phyloP scores from a whole-genome alignment of 768 basidiomycete species.

The Daedaleopsis nitida region DNA sequence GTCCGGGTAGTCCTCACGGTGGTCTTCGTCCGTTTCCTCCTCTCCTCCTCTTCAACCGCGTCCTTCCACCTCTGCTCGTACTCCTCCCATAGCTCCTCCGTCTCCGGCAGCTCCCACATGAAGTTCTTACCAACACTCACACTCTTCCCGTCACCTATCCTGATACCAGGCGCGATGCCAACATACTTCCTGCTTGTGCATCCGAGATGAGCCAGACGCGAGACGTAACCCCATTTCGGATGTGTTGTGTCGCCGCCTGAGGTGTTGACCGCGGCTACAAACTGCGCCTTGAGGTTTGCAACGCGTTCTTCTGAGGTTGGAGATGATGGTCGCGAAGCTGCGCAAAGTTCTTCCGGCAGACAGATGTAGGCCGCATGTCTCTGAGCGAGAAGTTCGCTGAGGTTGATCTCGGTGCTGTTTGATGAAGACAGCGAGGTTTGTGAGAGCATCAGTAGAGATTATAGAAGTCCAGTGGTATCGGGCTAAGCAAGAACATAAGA shows the following conservation, averaged over 20 bases:
- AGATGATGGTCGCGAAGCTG: conserved; percentile 37
- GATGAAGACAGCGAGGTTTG: neutral
- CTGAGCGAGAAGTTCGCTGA: conserved; percentile 1
- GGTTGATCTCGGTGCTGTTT: neutral
- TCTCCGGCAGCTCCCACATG: conserved; percentile 43
- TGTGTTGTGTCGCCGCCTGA: conserved; percentile 43
- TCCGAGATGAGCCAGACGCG: conserved; percentile 41
- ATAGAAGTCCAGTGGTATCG: neutral
- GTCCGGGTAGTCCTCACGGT: neutral
- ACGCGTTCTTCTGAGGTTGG: conserved; percentile 34
- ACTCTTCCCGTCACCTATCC: conserved; percentile 26
- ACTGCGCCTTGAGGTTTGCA: conserved; percentile 34
- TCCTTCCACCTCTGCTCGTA: conserved; percentile 43
- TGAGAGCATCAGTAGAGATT: neutral
- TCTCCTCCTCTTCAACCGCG: conserved; percentile 20
- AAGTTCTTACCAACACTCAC: conserved; percentile 27
- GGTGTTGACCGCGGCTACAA: conserved; percentile 37
- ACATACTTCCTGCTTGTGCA: conserved; percentile 39
- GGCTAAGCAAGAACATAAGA: neutral
- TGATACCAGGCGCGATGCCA: conserved; percentile 25
- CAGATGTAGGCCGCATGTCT: conserved; percentile 1
- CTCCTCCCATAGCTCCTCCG: conserved; percentile 51
- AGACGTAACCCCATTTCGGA: conserved; percentile 50
- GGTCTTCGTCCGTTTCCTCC: conserved; percentile 2
- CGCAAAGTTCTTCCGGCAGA: conserved; percentile 33